These are phyloP conservation scores for Tuber melanosporum DNA, from an alignment of 495 filamentous ascomycete genomes.

Conservation along the genomic window DNA sequence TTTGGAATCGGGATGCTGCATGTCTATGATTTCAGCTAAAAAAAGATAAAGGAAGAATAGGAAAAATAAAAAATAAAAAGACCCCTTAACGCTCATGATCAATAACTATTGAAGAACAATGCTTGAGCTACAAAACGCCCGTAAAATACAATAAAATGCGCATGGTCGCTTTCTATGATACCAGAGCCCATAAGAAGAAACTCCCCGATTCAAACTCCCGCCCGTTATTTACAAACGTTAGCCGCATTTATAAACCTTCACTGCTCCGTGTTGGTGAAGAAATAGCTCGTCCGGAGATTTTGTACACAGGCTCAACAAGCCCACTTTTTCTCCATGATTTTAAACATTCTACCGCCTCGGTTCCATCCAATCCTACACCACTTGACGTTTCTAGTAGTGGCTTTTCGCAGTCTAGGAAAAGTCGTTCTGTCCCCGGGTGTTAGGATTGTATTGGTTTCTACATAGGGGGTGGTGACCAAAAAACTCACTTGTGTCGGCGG, in stretches of 20 bases:
- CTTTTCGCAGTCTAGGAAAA: not conserved
- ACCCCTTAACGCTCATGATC: not conserved
- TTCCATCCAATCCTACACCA: conserved; percentile 1
- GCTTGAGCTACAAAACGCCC: not conserved
- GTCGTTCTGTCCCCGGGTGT: not conserved
- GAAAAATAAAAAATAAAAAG: not conserved
- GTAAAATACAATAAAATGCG: not conserved
- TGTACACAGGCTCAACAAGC: conserved; percentile 1
- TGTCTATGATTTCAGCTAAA: not conserved
- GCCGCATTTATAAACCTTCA: not conserved
- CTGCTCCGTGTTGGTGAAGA: conserved; percentile 4
- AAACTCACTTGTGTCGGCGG: not conserved
- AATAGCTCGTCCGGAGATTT: not conserved
- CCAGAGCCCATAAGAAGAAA: not conserved
- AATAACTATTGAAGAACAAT: not conserved
- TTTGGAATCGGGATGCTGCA: not conserved
- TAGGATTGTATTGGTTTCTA: not conserved
- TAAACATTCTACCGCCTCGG: not conserved
- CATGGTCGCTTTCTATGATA: conserved; percentile 1
- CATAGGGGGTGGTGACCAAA: not conserved
- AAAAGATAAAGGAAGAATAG: not conserved
- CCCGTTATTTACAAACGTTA: not conserved
- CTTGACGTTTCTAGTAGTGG: not conserved
- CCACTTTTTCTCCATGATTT: conserved; percentile 3
- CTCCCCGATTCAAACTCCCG: not conserved